Evolutionary conservation across 2,329 filamentous ascomycete species (phyloP), one percentile per base, ranked within the genome.

Genomic region (Bipolaris sorokiniana): DNA sequence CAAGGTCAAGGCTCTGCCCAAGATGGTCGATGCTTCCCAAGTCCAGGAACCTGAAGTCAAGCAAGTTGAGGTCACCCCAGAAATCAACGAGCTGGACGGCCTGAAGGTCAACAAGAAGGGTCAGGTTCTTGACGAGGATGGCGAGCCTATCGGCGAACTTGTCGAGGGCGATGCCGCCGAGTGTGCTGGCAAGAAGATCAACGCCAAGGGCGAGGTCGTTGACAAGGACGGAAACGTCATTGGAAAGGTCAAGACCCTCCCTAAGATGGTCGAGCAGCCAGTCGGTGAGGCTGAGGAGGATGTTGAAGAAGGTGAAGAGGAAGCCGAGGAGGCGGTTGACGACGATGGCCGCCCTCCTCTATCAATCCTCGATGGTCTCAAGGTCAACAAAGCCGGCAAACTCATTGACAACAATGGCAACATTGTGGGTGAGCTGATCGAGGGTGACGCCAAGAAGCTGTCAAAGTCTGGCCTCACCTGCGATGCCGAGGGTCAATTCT

Each of bases 171-270:
- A 88, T 50, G 73, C 88, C 11, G 74, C 82, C 13, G 84, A 88
- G 60, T 88, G 86, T 61, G 84, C 87, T 16, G 82, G 87, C 56
- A 88, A 87, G 77, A 88, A 88, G 74, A 79, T 87, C 64, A 87
- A 89, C 62, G 82, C 82, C 57, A 80, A 87, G 73, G 86, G 86
- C 18, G 86, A 88, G 66, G 84, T 89, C 54, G 80, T 88, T 68
- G 86, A 88, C 70, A 85, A 82, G 71, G 82, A 85, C 44, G 86
- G 86, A 42, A 86, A 87, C 41, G 80, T 89, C 61, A 81, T 89
- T 59, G 87, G 86, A 38, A 83, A 83, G 61, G 84, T 87, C 60
- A 79, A 84, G 64, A 79, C 81, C n/a, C 75, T 83, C 4, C 79
- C 81, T 10, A 78, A 81, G 63, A 70, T 77, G 41, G 62, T 75